Evolutionary conservation across 441 rosid genomes (phyloP), one percentile per base, ranked within the genome.

Genomic region (Gossypium davidsonii): DNA sequence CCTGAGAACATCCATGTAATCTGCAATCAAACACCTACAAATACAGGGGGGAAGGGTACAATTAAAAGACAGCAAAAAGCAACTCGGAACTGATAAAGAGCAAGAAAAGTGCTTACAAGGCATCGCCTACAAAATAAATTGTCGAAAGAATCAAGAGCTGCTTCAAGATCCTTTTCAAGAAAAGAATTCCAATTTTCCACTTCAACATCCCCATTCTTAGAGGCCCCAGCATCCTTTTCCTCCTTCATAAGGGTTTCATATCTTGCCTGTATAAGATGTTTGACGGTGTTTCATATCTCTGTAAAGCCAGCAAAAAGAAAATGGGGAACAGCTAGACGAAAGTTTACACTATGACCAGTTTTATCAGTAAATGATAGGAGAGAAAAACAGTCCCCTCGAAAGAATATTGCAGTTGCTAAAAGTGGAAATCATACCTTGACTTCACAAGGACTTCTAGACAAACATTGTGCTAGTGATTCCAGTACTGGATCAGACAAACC

Each of bases 201-300:
- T 72, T 85, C 91, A 56, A 72, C 82, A 71, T 84, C 84, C 79
- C 78, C 84, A 66, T 83, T 80, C 74, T 81, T 80, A 67, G 87
- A 56, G 83, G 80, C 83, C 11, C 70, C 88, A 8, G 70, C 65
- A 60, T 76, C 77, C 79, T 83, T 31, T 5, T 31, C 92, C 56
- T 89, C 90, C 82, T 85, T 90, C 23, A 76, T 73, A 69, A 95
- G 93, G 72, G 77, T 80, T 83, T 87, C 96, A 78, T 83, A 80
- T 93, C 98, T 93, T 86, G 93, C 99, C 99, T 95, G 99, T 90
- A 95, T 88, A 93, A 93, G 98, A 93, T 85, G 97, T 88, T 95
- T 80, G 91, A 87, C 61, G 90, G 90, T 87, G 97, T 89, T 87
- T 93, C 97, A 95, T 89, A 89, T 90, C 92, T 90, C 92, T 90